Base-by-base conservation (phyloP, 2,329 filamentous ascomycete species). In the Leptodontidium sp. region DNA sequence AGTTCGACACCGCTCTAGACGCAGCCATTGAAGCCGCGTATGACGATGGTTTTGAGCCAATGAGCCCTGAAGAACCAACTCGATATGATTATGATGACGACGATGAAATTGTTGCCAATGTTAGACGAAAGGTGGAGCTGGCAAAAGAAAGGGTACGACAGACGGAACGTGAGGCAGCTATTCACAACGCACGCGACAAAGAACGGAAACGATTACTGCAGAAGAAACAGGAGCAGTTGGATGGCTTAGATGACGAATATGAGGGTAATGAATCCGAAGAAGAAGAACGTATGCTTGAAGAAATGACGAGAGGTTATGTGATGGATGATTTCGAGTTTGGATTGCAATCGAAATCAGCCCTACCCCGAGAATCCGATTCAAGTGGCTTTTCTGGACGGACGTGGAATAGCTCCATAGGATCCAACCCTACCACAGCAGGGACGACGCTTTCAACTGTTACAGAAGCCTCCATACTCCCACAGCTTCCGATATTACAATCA, bases 21-120 rank as follows among this genome's bases (percentile, higher is more conserved):
- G 95, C 94, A 29, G 96, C 96, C 15, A 94, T 98, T 9, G 96
- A 98, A 80, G 95, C 95, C 62, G 96, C 95, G 5, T 99, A 98
- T 79, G 92, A 97, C 78, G 94, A 98, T 71, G 93, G 93, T 0
- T 92, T 93, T 71, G 94, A 97, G 77, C 92, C 92, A 4, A 88
- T 87, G 78, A 84, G 85, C 21, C 80, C 84, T 7, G 14, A 64
- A 1, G 72, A 73, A 38, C 50, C 55, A 43, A 65, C 59, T 50
- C 70, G 53, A 35, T 75, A 74, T 65, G 75, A 81, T 29, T 76
- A 81, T 45, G 79, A 83, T 58, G 80, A 81, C n/a, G 78, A 83
- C 59, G 80, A 81, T 38, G 74, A 86, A 38, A 80, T 84, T 26
- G 83, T 86, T 9, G 84, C 83, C 0, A 87, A 87, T 70, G 87